Evolutionary conservation across 768 basidiomycete species (phyloP).

Genomic region (Sarcodon sp.): DNA sequence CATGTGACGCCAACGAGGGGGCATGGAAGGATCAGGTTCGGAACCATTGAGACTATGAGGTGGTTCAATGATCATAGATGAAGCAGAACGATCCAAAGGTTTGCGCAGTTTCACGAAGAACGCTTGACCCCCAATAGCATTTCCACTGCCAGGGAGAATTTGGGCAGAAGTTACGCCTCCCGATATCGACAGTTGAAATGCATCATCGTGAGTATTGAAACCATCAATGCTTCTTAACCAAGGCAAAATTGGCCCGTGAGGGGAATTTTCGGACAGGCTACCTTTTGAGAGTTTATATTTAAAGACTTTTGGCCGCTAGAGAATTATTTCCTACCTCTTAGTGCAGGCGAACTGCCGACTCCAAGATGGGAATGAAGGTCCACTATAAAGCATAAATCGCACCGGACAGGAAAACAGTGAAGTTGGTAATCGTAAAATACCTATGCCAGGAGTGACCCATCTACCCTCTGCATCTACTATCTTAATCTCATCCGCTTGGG

Average conservation of each 20-base stretch:
- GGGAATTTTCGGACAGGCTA: slow-evolving; percentile 48
- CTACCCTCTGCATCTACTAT: slow-evolving; percentile 45
- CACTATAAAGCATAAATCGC: slow-evolving; percentile 8
- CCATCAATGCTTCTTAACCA: slow-evolving; percentile 78
- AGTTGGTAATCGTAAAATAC: slow-evolving; percentile 22
- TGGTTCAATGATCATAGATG: slow-evolving; percentile 78
- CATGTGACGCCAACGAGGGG: slow-evolving; percentile 69
- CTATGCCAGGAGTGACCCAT: slow-evolving; percentile 56
- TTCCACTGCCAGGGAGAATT: slow-evolving; percentile 64
- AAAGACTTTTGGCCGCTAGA: not conserved
- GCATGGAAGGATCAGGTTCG: slow-evolving; percentile 20
- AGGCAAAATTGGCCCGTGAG: slow-evolving; percentile 55
- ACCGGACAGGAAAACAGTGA: too few relatives aligned
- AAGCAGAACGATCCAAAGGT: slow-evolving; percentile 61
- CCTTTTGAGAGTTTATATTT: slow-evolving; percentile 16
- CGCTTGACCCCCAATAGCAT: slow-evolving; percentile 79
- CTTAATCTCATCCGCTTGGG: slow-evolving; percentile 28
- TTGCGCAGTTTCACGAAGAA: slow-evolving; percentile 78
- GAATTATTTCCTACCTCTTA: slow-evolving; percentile 24
- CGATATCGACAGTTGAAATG: slow-evolving; percentile 60
- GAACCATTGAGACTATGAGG: slow-evolving; percentile 49
- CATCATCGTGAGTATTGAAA: slow-evolving; percentile 76
- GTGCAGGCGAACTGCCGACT: slow-evolving; percentile 44
- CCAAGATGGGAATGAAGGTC: slow-evolving; percentile 62
- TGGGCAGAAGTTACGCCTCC: slow-evolving; percentile 85